phyloP scores from a whole-genome alignment of 441 rosid species.

The Theobroma grandiflorum region DNA sequence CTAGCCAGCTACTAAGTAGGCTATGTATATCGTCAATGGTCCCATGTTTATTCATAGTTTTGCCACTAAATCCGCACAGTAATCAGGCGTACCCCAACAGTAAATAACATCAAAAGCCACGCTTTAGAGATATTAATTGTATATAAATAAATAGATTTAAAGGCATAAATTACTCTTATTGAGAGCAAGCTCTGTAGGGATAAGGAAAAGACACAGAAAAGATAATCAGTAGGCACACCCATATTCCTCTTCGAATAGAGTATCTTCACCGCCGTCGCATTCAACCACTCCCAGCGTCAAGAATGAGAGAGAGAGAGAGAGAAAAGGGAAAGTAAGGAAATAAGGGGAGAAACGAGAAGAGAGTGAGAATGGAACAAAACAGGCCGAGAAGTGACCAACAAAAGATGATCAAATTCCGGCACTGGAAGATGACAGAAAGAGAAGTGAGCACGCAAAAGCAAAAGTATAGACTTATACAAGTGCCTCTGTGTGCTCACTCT shows the following conservation, averaged over 20 bases:
- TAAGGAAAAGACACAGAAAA: not conserved
- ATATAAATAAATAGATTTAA: not conserved
- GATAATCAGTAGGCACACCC: not conserved
- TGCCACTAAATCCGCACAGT: constrained; percentile 27
- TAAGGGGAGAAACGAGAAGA: not conserved
- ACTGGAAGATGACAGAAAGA: constrained; percentile 79
- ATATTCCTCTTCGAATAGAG: not conserved
- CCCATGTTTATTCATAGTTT: constrained; percentile 24
- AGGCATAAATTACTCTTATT: constrained; percentile 4
- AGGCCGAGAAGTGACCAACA: constrained; percentile 29
- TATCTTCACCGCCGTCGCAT: not conserved
- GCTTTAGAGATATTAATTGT: not conserved
- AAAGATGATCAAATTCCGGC: constrained; percentile 42
- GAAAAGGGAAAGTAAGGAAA: not conserved
- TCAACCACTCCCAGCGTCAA: not conserved
- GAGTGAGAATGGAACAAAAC: constrained; percentile 31
- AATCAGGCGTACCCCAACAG: constrained; percentile 12
- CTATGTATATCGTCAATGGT: constrained; percentile 24
- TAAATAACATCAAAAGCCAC: constrained; percentile 27
- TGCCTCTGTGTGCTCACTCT: constrained; percentile 99
- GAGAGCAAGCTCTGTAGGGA: not conserved
- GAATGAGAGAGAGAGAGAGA: not conserved
- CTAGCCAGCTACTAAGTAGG: not conserved
- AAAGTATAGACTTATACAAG: constrained; percentile 63
- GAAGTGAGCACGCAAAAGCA: constrained; percentile 97